Percentiles rank a stretch among this genome's conserved stretches.
Conservation (phyloP, 345 rosid species). For the Linum usitatissimum region DNA sequence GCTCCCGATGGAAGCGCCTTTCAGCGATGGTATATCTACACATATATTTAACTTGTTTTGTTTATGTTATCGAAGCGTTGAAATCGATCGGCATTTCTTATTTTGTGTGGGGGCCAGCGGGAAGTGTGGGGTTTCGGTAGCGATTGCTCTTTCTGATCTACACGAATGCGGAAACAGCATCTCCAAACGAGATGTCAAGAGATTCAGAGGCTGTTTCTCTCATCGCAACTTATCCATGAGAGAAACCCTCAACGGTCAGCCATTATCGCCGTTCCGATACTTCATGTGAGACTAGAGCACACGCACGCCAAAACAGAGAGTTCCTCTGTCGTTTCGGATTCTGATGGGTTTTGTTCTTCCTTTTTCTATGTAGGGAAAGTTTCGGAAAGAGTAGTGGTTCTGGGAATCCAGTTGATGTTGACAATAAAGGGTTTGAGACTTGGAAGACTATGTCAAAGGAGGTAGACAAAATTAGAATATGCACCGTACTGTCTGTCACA, state of each 20-base stretch:
- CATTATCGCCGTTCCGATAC: conserved; percentile 61
- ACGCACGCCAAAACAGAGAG: no score
- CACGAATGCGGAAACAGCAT: conserved; percentile 42
- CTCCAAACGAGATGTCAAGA: conserved; percentile 36
- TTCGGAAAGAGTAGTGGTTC: conserved; percentile 20
- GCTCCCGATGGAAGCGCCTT: conserved; percentile 81
- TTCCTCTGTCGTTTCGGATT: not conserved
- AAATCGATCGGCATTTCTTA: no score
- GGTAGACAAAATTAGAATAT: conserved; percentile 28
- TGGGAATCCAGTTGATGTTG: conserved; percentile 27
- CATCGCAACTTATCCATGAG: conserved; percentile 18
- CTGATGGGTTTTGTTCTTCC: not conserved
- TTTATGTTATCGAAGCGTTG: not conserved
- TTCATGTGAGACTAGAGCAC: conserved; percentile 65
- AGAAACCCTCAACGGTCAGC: conserved; percentile 30
- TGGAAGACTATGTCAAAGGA: conserved; percentile 60
- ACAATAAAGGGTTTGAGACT: conserved; percentile 38
- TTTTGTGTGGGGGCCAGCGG: no score
- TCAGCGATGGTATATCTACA: conserved; percentile 38
- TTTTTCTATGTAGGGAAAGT: conserved; percentile 45
- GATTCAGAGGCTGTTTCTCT: conserved; percentile 43
- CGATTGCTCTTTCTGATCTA: conserved; percentile 65
- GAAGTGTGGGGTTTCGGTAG: conserved; percentile 42
- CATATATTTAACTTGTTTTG: no score
- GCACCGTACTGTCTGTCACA: not conserved